These are phyloP conservation scores for Physaria fendleri DNA, from an alignment of 345 rosid genomes.

Conservation along the genomic window DNA sequence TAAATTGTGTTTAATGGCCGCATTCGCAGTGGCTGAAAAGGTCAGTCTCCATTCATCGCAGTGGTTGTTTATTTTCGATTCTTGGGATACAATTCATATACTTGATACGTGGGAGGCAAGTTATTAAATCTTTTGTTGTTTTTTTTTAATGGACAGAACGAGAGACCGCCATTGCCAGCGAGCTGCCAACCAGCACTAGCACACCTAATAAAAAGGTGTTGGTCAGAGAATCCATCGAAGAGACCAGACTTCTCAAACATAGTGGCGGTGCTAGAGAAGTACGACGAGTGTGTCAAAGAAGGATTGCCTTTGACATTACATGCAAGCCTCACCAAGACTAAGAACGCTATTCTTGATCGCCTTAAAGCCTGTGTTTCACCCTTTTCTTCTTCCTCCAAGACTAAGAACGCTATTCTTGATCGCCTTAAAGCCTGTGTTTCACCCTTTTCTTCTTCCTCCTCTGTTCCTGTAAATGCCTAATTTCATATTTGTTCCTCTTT, in stretches of 20 bases:
- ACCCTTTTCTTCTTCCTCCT: conserved; percentile 37
- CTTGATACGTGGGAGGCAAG: no score
- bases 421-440: conserved; percentile 69
- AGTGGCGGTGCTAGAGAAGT: conserved; percentile 72
- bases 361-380: conserved; percentile 58
- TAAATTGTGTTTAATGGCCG: no score
- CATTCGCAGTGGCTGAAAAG: conserved; percentile 98
- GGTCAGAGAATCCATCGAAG: conserved; percentile 85
- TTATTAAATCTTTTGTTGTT: background rate
- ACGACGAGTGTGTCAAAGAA: conserved; percentile 78
- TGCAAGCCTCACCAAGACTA: conserved; percentile 49
- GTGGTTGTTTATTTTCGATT: no score
- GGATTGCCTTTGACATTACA: conserved; percentile 82
- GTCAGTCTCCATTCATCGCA: conserved; percentile 34
- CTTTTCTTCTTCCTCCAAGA: conserved; percentile 39
- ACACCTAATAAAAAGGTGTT: conserved; percentile 83
- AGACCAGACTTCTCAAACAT: conserved; percentile 86
- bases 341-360: conserved; percentile 61
- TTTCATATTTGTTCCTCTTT: conserved; percentile 4
- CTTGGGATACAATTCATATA: no score
- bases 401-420: conserved; percentile 55
- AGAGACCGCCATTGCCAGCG: conserved; percentile 87
- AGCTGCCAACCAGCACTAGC: conserved; percentile 90
- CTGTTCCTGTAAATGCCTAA: conserved; percentile 76
- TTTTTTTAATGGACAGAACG: conserved; percentile 42